Conservation (phyloP, 2,329 filamentous ascomycete species). For the Fusarium drepaniforme region DNA sequence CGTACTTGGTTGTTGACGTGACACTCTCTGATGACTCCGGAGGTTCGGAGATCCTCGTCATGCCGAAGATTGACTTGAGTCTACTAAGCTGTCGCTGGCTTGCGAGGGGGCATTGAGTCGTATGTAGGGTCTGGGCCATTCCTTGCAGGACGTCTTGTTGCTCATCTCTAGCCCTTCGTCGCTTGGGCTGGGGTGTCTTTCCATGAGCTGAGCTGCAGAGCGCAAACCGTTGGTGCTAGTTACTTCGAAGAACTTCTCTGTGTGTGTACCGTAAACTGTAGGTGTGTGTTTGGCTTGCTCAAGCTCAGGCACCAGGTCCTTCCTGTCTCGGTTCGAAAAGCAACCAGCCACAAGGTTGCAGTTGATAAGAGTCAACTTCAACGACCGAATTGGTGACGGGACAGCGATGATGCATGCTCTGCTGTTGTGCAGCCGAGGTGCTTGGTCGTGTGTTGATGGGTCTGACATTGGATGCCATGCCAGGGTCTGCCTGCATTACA, state of each 20-base stretch:
- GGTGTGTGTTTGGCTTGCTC: not conserved
- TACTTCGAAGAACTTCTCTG: not conserved
- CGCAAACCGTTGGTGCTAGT: not conserved
- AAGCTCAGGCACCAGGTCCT: slow-evolving; percentile 2
- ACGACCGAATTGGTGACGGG: not conserved
- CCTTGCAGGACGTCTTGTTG: not conserved
- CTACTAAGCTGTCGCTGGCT: not conserved
- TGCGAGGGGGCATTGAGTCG: not conserved
- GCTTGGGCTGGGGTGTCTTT: not conserved
- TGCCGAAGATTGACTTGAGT: not conserved
- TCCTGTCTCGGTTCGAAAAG: not conserved
- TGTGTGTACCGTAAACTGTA: not conserved
- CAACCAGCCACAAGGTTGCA: slow-evolving; percentile 2
- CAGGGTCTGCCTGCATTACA: not conserved
- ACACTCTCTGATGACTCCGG: slow-evolving; percentile 1
- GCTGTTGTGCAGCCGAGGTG: not conserved
- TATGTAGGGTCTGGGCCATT: not conserved
- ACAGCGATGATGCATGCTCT: not conserved
- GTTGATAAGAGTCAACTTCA: not conserved
- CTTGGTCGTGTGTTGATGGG: not conserved
- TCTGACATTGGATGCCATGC: not conserved
- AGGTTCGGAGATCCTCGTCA: slow-evolving; percentile 6
- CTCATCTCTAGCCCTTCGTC: not conserved
- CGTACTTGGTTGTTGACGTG: not conserved
- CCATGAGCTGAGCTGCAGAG: not conserved